Percentiles rank a stretch among this genome's conserved stretches.
Evolutionary conservation across 2,329 filamentous ascomycete species (phyloP).

Genomic region (Bipolaris zeicola): DNA sequence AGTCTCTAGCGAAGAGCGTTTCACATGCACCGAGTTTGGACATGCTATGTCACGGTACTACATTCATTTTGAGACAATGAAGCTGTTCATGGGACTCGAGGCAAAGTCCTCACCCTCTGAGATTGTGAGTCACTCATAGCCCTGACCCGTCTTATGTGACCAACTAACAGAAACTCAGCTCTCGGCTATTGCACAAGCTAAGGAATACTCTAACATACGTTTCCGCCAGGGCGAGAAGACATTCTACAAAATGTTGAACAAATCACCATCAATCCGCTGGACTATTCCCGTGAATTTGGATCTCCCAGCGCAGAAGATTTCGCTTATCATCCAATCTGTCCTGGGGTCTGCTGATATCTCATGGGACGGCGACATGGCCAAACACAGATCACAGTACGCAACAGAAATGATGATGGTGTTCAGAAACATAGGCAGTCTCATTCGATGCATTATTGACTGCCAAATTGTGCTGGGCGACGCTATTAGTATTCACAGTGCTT

Average conservation of each 20-base stretch:
- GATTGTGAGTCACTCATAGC: conserved; percentile 61
- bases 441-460: conserved; percentile 79
- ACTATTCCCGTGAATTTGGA: conserved; percentile 71
- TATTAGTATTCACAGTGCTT: conserved; percentile 67
- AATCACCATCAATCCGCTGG: conserved; percentile 69
- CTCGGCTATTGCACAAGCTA: conserved; percentile 67
- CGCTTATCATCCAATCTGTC: conserved; percentile 75
- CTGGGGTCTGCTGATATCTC: conserved; percentile 67
- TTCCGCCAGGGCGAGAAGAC: conserved; percentile 72
- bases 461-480: conserved; percentile 69
- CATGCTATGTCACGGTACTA: conserved; percentile 84
- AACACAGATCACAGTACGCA: conserved; percentile 61
- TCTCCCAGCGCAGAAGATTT: conserved; percentile 74
- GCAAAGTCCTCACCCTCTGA: conserved; percentile 66
- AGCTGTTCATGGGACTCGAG: conserved; percentile 67
- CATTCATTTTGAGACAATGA: conserved; percentile 80
- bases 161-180: conserved; percentile 57
- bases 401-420: conserved; percentile 70
- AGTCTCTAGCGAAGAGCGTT: conserved; percentile 55
- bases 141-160: not conserved
- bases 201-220: conserved; percentile 74
- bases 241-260: conserved; percentile 74
- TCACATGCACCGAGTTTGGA: conserved; percentile 73
- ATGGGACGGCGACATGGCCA: conserved; percentile 60
- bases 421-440: conserved; percentile 69